phyloP scores from a whole-genome alignment of 129 eudicot species.

The Pseudognaphalium luteoalbum region DNA sequence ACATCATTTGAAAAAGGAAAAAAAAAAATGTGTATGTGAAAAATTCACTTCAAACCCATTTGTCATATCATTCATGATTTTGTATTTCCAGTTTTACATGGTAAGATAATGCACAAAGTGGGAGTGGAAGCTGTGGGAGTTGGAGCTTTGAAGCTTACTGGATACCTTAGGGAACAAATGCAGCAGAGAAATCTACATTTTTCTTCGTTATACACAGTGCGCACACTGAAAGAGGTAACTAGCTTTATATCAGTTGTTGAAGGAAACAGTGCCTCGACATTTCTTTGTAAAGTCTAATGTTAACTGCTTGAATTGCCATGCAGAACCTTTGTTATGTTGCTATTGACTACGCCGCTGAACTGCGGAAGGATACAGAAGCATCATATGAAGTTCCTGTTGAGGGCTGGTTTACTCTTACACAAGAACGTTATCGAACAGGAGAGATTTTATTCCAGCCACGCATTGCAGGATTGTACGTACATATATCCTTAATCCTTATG shows the following conservation, averaged over 20 bases:
- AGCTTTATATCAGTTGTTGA: background rate
- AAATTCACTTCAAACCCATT: background rate
- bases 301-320: constrained; percentile 22
- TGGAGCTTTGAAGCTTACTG: constrained; percentile 92
- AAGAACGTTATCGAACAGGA: constrained; percentile 90
- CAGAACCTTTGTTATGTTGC: constrained; percentile 97
- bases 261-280: background rate
- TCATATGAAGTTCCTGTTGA: constrained; percentile 65
- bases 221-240: constrained; percentile 83
- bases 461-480: constrained; percentile 88
- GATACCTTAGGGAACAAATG: constrained; percentile 87
- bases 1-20: background rate
- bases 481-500: constrained; percentile 27
- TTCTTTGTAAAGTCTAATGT: constrained; percentile 4
- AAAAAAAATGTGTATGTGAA: too few relatives aligned
- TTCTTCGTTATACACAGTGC: constrained; percentile 81
- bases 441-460: constrained; percentile 89
- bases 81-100: constrained; percentile 64
- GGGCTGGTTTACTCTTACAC: constrained; percentile 74
- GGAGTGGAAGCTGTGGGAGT: constrained; percentile 79
- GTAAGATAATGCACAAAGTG: constrained; percentile 81
- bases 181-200: constrained; percentile 68
- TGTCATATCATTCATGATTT: constrained; percentile 10
- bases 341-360: constrained; percentile 80
- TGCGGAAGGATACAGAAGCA: constrained; percentile 66